phyloP scores from a whole-genome alignment of 495 filamentous ascomycete species.

The Lichenothelia convexa region DNA sequence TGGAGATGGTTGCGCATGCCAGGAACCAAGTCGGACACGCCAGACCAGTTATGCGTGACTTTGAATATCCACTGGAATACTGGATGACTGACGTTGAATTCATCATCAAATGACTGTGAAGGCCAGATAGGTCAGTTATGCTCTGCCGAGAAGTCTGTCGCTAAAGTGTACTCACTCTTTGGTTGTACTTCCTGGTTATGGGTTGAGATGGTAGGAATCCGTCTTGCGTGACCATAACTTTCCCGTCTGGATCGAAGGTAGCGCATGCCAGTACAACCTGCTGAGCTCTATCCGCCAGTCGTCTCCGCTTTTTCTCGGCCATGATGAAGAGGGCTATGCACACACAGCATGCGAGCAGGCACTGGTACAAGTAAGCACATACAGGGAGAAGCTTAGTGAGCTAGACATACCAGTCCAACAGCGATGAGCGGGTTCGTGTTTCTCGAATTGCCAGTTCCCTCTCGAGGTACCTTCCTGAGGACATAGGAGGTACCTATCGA shows the following conservation, averaged over 20 bases:
- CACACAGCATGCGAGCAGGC: conserved; percentile 40
- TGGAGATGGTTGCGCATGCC: conserved; percentile 42
- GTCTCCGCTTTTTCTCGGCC: conserved; percentile 33
- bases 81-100: conserved; percentile 57
- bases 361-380: conserved; percentile 21
- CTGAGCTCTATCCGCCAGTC: conserved; percentile 47
- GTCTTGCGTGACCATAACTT: conserved; percentile 61
- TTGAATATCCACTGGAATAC: conserved; percentile 80
- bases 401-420: conserved; percentile 10
- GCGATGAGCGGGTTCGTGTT: conserved; percentile 17
- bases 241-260: conserved; percentile 56
- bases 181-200: conserved; percentile 62
- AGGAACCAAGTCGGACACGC: conserved; percentile 45
- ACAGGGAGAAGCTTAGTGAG: not conserved
- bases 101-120: conserved; percentile 47
- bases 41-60: conserved; percentile 56
- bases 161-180: conserved; percentile 29
- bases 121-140: not conserved
- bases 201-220: conserved; percentile 65
- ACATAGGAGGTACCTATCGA: conserved; percentile 49
- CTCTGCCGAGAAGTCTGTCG: not conserved
- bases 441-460: conserved; percentile 2
- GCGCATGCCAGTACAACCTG: conserved; percentile 61
- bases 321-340: conserved; percentile 37
- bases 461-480: conserved; percentile 16